These are phyloP conservation scores for Knoxdaviesia proteae DNA, from an alignment of 2,329 filamentous ascomycete species.

Conservation along the genomic window DNA sequence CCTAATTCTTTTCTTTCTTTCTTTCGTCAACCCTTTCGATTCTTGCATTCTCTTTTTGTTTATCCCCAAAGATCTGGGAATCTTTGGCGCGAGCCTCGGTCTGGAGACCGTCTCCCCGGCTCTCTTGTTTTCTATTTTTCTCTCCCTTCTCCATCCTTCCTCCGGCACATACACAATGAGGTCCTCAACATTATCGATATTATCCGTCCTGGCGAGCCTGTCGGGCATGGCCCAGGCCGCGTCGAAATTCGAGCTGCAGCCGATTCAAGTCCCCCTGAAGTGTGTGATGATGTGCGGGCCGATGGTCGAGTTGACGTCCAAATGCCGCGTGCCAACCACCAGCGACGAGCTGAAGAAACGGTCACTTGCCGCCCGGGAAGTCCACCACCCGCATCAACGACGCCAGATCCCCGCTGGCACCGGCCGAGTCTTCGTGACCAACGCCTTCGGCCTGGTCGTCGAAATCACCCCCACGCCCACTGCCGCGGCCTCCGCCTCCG, in stretches of 20 bases:
- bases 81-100: neutral
- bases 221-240: conserved; percentile 7
- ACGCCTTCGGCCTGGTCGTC: conserved; percentile 1
- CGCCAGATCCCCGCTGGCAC: no score
- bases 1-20: no score
- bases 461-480: neutral
- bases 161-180: no score
- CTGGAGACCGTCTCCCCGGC: conserved; percentile 9
- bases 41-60: no score
- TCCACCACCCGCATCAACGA: no score
- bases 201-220: conserved; percentile 4
- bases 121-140: no score
- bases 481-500: conserved; percentile 1
- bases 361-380: no score
- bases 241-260: conserved; percentile 12
- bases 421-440: conserved; percentile 1
- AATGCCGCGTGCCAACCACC: conserved; percentile 11
- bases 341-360: conserved; percentile 7
- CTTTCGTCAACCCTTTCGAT: no score
- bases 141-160: no score
- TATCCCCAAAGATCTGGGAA: no score
- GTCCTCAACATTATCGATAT: no score
- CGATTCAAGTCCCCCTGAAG: conserved; percentile 16
- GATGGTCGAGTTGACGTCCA: conserved; percentile 18
- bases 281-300: conserved; percentile 21